Evolutionary conservation across 2,329 filamentous ascomycete species (phyloP).

Genomic region (Thielaviopsis populi): DNA sequence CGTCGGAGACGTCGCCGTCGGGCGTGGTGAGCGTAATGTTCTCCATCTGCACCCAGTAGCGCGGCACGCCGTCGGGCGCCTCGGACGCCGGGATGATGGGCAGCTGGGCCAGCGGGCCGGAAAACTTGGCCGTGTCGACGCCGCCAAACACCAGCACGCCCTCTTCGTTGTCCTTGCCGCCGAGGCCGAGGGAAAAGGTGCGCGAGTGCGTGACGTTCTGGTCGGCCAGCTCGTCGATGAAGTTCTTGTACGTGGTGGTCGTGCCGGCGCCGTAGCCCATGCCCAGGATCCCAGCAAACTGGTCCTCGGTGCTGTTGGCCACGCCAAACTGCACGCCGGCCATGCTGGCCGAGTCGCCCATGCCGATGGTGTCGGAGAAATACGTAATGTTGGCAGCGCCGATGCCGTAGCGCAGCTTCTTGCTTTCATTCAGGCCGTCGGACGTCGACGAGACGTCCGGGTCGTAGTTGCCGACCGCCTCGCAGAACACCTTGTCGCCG

Average conservation of each 20-base stretch:
- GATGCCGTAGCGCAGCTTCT: slow-evolving; percentile 36
- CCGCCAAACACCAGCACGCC: slow-evolving; percentile 56
- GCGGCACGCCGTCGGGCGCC: slow-evolving; percentile 39
- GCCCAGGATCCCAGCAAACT: slow-evolving; percentile 51
- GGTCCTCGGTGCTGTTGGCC: slow-evolving; percentile 35
- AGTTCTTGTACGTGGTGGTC: slow-evolving; percentile 35
- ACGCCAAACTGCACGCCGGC: slow-evolving; percentile 50
- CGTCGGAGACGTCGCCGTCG: slow-evolving; percentile 21
- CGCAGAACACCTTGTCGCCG: slow-evolving; percentile 32
- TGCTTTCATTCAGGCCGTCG: slow-evolving; percentile 23
- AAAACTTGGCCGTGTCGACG: slow-evolving; percentile 49
- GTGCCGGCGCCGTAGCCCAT: slow-evolving; percentile 49
- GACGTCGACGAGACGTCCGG: slow-evolving; percentile 29
- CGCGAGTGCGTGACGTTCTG: slow-evolving; percentile 43
- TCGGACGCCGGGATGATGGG: slow-evolving; percentile 42
- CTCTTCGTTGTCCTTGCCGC: slow-evolving; percentile 42
- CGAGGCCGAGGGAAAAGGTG: slow-evolving; percentile 51
- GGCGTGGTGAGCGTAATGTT: slow-evolving; percentile 30
- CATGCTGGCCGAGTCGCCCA: slow-evolving; percentile 28
- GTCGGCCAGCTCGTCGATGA: slow-evolving; percentile 34
- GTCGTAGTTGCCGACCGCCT: slow-evolving; percentile 32
- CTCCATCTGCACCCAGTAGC: slow-evolving; percentile 38
- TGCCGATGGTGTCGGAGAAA: slow-evolving; percentile 31
- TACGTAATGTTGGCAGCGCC: slow-evolving; percentile 38
- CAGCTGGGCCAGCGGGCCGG: slow-evolving; percentile 41